A percentile compares a stretch with the other conserved stretches of the same genome.
These are phyloP conservation scores for Leptographium procerum DNA, from an alignment of 2,329 filamentous ascomycete genomes.

Conservation along the genomic window DNA sequence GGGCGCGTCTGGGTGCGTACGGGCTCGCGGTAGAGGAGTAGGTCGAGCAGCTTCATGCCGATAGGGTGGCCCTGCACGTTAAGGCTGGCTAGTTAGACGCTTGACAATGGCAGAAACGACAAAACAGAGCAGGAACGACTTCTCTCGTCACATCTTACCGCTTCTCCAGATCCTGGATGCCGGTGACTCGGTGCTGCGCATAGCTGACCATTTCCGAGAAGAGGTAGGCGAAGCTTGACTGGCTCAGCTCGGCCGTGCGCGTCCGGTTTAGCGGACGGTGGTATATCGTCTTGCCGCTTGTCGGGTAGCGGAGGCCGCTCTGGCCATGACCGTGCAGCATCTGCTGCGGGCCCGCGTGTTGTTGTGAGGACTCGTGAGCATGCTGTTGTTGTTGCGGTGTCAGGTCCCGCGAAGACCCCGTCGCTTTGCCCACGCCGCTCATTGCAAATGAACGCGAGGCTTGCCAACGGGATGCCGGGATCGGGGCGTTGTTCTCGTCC, in stretches of 20 bases:
- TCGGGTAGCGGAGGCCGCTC: slow-evolving; percentile 70
- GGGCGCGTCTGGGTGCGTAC: slow-evolving; percentile 63
- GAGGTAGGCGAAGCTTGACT: slow-evolving; percentile 88
- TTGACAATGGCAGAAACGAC: too few relatives aligned
- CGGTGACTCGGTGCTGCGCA: slow-evolving; percentile 79
- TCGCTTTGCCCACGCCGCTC: slow-evolving; percentile 6
- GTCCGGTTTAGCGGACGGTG: slow-evolving; percentile 87
- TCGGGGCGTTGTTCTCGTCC: not conserved
- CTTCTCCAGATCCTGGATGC: slow-evolving; percentile 88
- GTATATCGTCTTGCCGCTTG: slow-evolving; percentile 95
- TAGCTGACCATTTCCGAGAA: slow-evolving; percentile 97
- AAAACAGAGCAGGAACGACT: not conserved
- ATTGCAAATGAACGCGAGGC: not conserved
- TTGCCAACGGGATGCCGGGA: not conserved
- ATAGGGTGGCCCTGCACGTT: slow-evolving; percentile 89
- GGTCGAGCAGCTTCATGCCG: slow-evolving; percentile 86
- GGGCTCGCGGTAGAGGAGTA: slow-evolving; percentile 76
- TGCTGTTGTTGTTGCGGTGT: slow-evolving; percentile 4
- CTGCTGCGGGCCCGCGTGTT: not conserved
- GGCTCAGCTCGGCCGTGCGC: slow-evolving; percentile 78
- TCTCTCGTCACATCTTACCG: slow-evolving; percentile 40
- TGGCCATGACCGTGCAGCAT: slow-evolving; percentile 27
- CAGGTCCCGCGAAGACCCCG: slow-evolving; percentile 4
- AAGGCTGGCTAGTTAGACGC: slow-evolving; percentile 44
- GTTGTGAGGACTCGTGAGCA: not conserved